Evolutionary conservation across 768 basidiomycete species (phyloP), one percentile per base, ranked within the genome.

Genomic region (Glaciozyma antarctica): DNA sequence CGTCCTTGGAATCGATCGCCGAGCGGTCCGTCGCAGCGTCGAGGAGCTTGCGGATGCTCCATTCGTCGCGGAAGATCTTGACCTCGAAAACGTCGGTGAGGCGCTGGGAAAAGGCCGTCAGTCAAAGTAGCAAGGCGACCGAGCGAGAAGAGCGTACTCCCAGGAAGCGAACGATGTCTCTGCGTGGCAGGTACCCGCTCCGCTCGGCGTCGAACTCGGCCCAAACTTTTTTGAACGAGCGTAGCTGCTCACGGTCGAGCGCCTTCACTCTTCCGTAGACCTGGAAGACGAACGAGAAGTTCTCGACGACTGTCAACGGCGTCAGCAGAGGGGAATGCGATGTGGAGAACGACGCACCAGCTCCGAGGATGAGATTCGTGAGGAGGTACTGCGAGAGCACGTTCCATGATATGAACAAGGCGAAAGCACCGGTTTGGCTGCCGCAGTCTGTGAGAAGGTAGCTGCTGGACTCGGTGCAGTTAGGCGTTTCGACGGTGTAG

Each of bases 271-370:
- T 85, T 7, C 86, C 85, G 15, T 88, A 85, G 41, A 86, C 82
- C 77, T 93, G 90, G 78, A 91, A 94, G 12, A 95, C 89, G 76
- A 93, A 95, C 24, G 90, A 89, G 77, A 98, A 97, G 74, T 87
- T 92, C 77, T 97, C 87, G 64, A 70, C 61, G 34, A 70, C 66
- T 41, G 12, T 12, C 6, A 12, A 5, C 38, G 13, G 38, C 38
- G 38, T 41, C 38, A 41, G 38, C 7, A 41, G 38, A 12, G 38
- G 38, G 12, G 10, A 41, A 41, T 2, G 38, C 13, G 13, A 15
- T 15, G 38, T 15, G 13, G 38, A 6, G 38, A 15, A 41, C 5
- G 13, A 41, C 10, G 38, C 13, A 41, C 38, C 38, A 22, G 66
- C 69, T 54, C 63, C 69, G 61, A 70, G 69, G 5, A 70, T 43